Conservation (phyloP, 306 rosid genomes). For the Alnus rubra region DNA sequence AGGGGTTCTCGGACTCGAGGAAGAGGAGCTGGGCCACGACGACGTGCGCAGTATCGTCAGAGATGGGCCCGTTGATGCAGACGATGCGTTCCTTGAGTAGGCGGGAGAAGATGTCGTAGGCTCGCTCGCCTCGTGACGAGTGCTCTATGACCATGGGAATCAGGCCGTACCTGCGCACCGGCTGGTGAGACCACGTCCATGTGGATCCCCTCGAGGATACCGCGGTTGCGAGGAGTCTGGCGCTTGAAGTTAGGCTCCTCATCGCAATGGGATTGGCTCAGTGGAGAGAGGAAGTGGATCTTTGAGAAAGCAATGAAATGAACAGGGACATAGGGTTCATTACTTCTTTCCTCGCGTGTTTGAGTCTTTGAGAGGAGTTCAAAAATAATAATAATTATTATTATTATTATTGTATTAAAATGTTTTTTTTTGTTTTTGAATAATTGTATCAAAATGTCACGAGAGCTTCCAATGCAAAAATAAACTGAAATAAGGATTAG, state of each 20-base stretch:
- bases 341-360: too few relatives aligned
- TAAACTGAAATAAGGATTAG: too few relatives aligned
- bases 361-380: too few relatives aligned
- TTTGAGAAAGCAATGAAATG: neutral
- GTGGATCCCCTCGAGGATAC: constrained; percentile 13
- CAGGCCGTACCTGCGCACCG: constrained; percentile 50
- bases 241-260: constrained; percentile 48
- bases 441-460: too few relatives aligned
- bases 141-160: constrained; percentile 96
- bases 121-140: constrained; percentile 94
- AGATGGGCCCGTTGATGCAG: constrained; percentile 90
- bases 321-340: neutral
- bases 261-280: constrained; percentile 22
- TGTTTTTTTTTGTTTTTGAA: too few relatives aligned
- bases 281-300: neutral
- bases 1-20: constrained; percentile 95
- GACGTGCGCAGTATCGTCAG: constrained; percentile 94
- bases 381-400: too few relatives aligned
- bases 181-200: constrained; percentile 19
- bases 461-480: too few relatives aligned
- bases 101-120: constrained; percentile 96
- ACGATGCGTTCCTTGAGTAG: constrained; percentile 94
- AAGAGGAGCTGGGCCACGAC: constrained; percentile 96
- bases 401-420: too few relatives aligned
- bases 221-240: constrained; percentile 25